Evolutionary conservation across 2,329 filamentous ascomycete species (phyloP), one percentile per base, ranked within the genome.

Genomic region (Hypoxylon rubiginosum): DNA sequence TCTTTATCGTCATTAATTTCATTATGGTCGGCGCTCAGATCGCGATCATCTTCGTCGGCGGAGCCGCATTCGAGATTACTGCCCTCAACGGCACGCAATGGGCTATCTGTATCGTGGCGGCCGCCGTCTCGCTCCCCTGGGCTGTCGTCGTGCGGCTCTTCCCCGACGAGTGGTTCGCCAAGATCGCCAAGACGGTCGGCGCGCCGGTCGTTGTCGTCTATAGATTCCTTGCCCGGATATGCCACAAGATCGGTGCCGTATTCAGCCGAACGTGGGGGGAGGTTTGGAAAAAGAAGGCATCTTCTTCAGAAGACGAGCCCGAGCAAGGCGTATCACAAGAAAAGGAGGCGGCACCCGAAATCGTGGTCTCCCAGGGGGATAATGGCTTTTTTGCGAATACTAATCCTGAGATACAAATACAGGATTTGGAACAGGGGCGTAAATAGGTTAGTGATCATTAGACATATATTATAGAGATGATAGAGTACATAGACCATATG

Each of bases 11-110:
- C 41, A 88, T 90, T 73, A 86, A 85, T 60, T 72, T 78, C 46
- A 78, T 89, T 70, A 90, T 89, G 81, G 78, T 89, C 48, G 86
- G 82, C 10, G 81, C 84, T 1, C 87, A 90, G 68, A 75, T 88
- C 56, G 76, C 84, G 58, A 89, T 90, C 68, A 79, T 89, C 70
- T 88, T 86, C 60, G 79, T 89, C 11, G 87, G 87, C 19, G 84
- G 84, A 34, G 75, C 78, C 17, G 86, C 85, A 1, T 88, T 89
- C 75, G 78, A 82, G 24, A 84, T 88, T 69, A 80, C 80, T 32
- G 74, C 75, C 28, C 78, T 88, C 69, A 80, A 82, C 56, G 85
- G 84, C 1, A 71, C 75, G 1, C 85, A 88, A 73, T 88, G 86
- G 86, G 85, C 80, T 13, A 83, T 86, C 58, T 86, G 80, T 26